Evolutionary conservation across 2,329 filamentous ascomycete species (phyloP).

Genomic region (Botrytis medusae): DNA sequence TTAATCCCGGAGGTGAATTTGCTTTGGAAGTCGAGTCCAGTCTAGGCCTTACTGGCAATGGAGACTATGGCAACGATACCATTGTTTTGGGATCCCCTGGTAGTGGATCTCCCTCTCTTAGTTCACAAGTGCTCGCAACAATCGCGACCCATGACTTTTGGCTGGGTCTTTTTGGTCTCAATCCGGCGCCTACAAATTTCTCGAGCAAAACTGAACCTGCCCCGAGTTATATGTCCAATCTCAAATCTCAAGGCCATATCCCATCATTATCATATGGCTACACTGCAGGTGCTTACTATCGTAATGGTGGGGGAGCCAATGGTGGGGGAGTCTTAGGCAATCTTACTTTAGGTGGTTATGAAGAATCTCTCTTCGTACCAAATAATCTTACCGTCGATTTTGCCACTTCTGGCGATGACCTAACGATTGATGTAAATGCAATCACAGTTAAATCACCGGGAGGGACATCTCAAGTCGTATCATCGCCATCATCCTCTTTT

Average conservation of each 20-base stretch:
- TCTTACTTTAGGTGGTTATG: conserved; percentile 42
- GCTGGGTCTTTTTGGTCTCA: conserved; percentile 34
- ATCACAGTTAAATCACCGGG: conserved; percentile 32
- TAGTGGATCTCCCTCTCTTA: conserved; percentile 26
- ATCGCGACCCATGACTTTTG: conserved; percentile 39
- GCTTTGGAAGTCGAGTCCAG: conserved; percentile 28
- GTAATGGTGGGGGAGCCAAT: conserved; percentile 28
- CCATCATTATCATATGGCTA: conserved; percentile 47
- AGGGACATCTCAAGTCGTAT: conserved; percentile 25
- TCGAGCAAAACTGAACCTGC: conserved; percentile 26
- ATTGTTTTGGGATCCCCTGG: conserved; percentile 26
- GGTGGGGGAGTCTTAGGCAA: conserved; percentile 28
- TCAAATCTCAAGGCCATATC: conserved; percentile 43
- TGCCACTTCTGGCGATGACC: conserved; percentile 41
- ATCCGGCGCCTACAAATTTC: conserved; percentile 30
- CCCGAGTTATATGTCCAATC: conserved; percentile 42
- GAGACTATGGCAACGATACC: conserved; percentile 33
- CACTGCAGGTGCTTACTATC: conserved; percentile 45
- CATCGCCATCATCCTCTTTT: conserved; percentile 25
- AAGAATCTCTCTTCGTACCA: conserved; percentile 43
- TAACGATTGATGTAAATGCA: conserved; percentile 43
- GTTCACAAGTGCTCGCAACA: conserved; percentile 32
- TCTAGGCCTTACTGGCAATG: conserved; percentile 26
- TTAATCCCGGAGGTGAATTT: conserved; percentile 26
- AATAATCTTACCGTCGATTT: conserved; percentile 44